Base-by-base conservation (phyloP, 306 rosid genomes). In the Quercus parvula region DNA sequence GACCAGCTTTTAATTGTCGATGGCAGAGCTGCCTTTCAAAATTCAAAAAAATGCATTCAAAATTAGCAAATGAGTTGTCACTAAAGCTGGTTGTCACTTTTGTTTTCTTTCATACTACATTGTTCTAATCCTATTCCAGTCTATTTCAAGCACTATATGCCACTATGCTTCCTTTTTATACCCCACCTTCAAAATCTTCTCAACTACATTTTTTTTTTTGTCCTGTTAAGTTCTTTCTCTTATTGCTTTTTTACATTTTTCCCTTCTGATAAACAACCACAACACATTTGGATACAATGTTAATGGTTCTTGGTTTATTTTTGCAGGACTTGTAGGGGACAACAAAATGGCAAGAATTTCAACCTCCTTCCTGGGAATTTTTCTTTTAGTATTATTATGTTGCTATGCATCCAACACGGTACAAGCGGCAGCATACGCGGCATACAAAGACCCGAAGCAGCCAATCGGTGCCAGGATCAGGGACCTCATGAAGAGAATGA, bases 401-500 rank as follows among this genome's bases (percentile, higher is more conserved):
- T 56, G 58, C 66, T 28, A 20, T 4, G 41, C 51, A 27, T 56
- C 52, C 20, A 49, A 49, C 14, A 35, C n/a, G 44, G 44, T 64
- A 56, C 52, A 30, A 73, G 54, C 51, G n/a, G 0, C n/a, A 10
- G 67, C 0, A 19, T 73, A 56, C 51, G 19, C 38, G 35, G 15
- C 24, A 56, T 76, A 76, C 61, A 76, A 76, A 27, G 72, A 76
- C 49, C 73, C 79, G 10, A 76, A 64, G 4, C 30, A 6, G 35
- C 33, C 73, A 2, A 2, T 59, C 2, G 41, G 66, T 41, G 52
- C 56, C 6, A 49, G 82, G 55, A 19, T 78, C n/a, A 59, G 1
- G n/a, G 62, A 78, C 25, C 56, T 78, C 12, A 24, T 78, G 22
- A 46, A 41, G 4, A 15, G 63, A 54, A 79, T 79, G 82, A 79